Base-by-base conservation (phyloP, 1,284 basidiomycete species). In the Pterulicium gracile region DNA sequence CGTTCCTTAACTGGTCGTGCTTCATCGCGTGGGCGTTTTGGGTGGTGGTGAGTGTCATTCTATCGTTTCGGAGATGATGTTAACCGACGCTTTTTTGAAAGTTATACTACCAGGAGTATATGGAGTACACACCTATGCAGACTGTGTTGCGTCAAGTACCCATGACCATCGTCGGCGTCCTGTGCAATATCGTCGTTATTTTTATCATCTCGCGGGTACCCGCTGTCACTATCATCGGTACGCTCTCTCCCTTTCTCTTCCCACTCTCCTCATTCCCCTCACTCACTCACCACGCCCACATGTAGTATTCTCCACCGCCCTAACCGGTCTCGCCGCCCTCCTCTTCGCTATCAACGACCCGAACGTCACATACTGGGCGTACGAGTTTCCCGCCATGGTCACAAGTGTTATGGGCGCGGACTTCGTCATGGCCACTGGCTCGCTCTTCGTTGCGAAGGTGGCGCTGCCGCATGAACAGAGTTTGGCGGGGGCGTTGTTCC, bases 81-180 rank as follows among this genome's bases (percentile, higher is more conserved):
- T n/a, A n/a, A n/a, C n/a, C n/a, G n/a, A n/a, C n/a, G n/a, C n/a
- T n/a, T n/a, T n/a, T n/a, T n/a, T n/a, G n/a, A 4, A 46, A 79
- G 75, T 55, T 87, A 1, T 87, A 77, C 57, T 87, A 85, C 56
- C 83, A 88, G 54, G 68, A 77, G 43, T 88, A 79, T 55, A 56
- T 68, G 47, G 56, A 61, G 1, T 61, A 77, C 39, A 65, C 63
- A 3, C 74, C 84, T 0, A 65, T 93, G 22, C 67, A 73, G 12
- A 82, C 88, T 0, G 88, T 91, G 63, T 58, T 91, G 20, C 78
- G 86, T 4, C 70, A 93, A 52, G 53, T 92, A 3, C 91, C 91
- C 0, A 87, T 86, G 75, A 75, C 77, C 15, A 61, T 89, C 23
- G 75, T 72, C 3, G 88, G 88, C 4, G 54, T 82, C 15, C 44